Base-by-base conservation (phyloP, 768 basidiomycete genomes). In the Kondoa malvinella region DNA sequence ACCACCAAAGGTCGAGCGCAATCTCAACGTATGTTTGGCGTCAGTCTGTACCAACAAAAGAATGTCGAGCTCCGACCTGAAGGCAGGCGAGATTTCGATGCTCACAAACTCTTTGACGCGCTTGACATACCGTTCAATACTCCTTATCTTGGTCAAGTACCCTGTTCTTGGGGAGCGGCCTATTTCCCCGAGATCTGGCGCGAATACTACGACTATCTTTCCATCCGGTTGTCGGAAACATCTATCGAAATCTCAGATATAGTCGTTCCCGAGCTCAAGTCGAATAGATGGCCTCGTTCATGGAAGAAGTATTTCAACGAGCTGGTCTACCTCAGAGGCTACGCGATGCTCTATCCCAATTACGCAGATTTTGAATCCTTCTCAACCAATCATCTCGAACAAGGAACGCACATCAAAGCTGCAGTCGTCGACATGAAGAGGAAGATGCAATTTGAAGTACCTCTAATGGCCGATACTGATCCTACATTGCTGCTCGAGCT, bases 221-320 rank as follows among this genome's bases (percentile, higher is more conserved):
- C 83, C 50, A 74, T 81, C n/a, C 85, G 89, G 30, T 81, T 89
- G n/a, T 81, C 83, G n/a, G 82, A 83, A 66, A 58, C 76, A 69
- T 67, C 81, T 68, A 74, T 78, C 57, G 77, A 74, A 26, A 71
- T 78, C 57, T 69, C 75, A 2, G 78, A 78, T 27, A 70, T 78
- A 57, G 79, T 91, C 71, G 87, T 91, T 30, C 87, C 87, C 0
- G 77, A 82, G 30, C 83, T 89, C 26, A 85, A 88, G 57, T 90
- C 88, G 33, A 91, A 88, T 78, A 77, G 80, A 33, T 92, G 89
- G 90, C 80, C 81, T 16, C 81, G 81, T 63, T 89, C 87, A 4
- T 92, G 89, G 89, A 92, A 92, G 77, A 85, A 85, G 70, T 90
- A 86, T 77, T 88, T 90, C 76, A 90, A 90, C 77, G 89, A 92